Percentiles rank a stretch among this genome's conserved stretches.
Evolutionary conservation across 257 asterid genomes (phyloP).

Genomic region (Cruciata laevipes): DNA sequence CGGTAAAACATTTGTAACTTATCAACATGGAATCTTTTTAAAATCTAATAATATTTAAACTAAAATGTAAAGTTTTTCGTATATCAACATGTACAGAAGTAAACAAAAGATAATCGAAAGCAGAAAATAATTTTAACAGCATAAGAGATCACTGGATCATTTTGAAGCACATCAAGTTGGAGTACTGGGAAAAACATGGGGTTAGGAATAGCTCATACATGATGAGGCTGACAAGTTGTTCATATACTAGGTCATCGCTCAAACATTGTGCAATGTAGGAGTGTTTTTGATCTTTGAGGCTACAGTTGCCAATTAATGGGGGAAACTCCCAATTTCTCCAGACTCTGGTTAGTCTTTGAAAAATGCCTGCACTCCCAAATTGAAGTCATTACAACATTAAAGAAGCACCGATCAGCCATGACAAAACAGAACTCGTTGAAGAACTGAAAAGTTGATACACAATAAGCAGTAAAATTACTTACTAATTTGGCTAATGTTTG

Average conservation of each 20-base stretch:
- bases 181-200: background rate
- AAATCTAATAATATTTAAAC: too few relatives aligned
- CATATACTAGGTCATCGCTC: background rate
- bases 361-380: slow-evolving; percentile 55
- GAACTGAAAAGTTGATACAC: background rate
- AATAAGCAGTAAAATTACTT: too few relatives aligned
- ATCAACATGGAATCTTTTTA: too few relatives aligned
- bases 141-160: background rate
- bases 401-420: background rate
- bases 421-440: background rate
- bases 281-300: slow-evolving; percentile 16
- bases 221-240: background rate
- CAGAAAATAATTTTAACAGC: background rate
- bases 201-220: background rate
- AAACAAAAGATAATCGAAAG: background rate
- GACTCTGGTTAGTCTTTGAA: slow-evolving; percentile 68
- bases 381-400: background rate
- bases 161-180: background rate
- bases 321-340: slow-evolving; percentile 64
- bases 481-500: too few relatives aligned
- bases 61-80: too few relatives aligned
- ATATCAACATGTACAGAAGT: too few relatives aligned
- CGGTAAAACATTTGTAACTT: too few relatives aligned
- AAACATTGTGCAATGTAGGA: slow-evolving; percentile 5
- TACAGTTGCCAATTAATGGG: slow-evolving; percentile 86